Base-by-base conservation (phyloP, 83 land plant genomes). In the Picea abies region DNA sequence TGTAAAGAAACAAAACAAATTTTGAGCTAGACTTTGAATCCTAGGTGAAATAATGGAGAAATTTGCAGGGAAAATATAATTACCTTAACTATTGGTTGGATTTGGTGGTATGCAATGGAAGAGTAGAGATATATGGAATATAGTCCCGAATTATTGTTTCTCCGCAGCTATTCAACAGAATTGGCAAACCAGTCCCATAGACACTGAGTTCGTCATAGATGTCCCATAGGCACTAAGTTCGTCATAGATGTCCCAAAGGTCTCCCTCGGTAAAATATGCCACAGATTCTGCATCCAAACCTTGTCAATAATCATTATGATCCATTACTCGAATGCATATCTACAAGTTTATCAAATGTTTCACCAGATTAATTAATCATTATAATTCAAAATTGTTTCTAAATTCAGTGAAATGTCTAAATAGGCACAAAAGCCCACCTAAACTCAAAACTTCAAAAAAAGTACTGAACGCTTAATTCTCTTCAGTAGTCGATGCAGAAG, bases 51-150 rank as follows among this genome's bases (percentile, higher is more conserved):
- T 16, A 22, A 23, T 32, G 6, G 3, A 11, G 26, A 29, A 67
- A 67, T 7, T 2, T 3, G 37, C 12, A 68, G 6, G 22, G 26
- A 65, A 8, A 65, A 20, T 15, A 11, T 19, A 61, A 66, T 52
- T 16, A 84, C 86, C 85, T 84, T 8, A 81, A 63, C 26, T 49
- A 19, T 25, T 44, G 49, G 37, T 52, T 19, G 37, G 86, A 83
- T 73, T 61, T 88, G 84, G 65, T 86, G 61, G 96, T 89, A 81
- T 84, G 92, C 26, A 94, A 83, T 78, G 92, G 93, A 11, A 94
- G 76, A 16, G 93, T 92, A 79, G 94, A 93, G 52, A 93, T 88
- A 64, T 92, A 92, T 52, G 94, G 96, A 5, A 88, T 29, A 1
- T 29, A 29, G 32, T 29, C 1, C 1, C 1, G 32, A 29, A 29